Conservation (phyloP, 768 basidiomycete genomes). For the Astraeus odoratus region DNA sequence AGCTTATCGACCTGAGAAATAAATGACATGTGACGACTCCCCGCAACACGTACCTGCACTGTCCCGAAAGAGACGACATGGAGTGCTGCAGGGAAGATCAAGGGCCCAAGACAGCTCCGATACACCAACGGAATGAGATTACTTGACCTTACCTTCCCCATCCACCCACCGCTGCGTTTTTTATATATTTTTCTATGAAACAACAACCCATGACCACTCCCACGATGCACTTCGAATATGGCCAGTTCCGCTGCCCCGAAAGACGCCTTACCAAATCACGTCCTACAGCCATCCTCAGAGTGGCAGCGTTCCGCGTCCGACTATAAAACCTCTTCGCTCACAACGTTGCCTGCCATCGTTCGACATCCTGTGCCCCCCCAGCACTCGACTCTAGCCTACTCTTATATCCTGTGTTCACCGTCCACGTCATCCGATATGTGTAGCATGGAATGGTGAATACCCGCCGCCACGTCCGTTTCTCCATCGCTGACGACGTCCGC, state of each 20-base stretch:
- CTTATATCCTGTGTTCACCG: neutral
- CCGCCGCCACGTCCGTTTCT: conserved; percentile 1
- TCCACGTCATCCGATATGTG: conserved; percentile 40
- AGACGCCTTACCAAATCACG: conserved; percentile 5
- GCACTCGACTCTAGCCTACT: neutral
- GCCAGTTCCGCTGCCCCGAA: neutral
- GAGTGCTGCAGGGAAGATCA: neutral
- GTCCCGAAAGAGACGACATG: neutral
- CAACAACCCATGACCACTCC: neutral
- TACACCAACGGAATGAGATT: neutral
- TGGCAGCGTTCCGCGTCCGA: neutral
- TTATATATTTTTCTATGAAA: neutral
- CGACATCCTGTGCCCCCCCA: neutral
- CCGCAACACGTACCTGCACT: neutral
- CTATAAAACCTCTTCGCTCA: conserved; percentile 2
- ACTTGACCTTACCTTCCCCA: neutral
- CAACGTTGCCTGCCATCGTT: neutral
- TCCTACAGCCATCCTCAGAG: neutral
- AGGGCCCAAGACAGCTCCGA: neutral
- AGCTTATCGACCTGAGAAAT: neutral
- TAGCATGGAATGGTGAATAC: conserved; percentile 47
- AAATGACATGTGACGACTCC: neutral
- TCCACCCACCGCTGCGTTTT: neutral
- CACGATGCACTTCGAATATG: neutral
- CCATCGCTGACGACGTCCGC: conserved; percentile 7